Base-by-base conservation (phyloP, 2,329 filamentous ascomycete genomes). In the Sclerotiophoma versabilis region DNA sequence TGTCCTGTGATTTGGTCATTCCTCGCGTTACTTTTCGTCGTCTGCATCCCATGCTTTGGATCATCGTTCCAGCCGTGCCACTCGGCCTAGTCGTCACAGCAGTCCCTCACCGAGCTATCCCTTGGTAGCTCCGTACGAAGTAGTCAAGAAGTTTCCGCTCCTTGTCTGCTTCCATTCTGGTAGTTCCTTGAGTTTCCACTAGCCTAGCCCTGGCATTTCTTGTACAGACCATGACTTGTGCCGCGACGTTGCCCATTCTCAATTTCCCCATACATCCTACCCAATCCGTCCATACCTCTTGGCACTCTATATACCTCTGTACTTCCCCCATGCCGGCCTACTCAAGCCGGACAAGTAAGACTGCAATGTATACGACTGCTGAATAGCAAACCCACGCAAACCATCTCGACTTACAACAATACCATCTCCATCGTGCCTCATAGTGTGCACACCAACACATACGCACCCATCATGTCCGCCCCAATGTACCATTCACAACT, bases 11-110 rank as follows among this genome's bases (percentile, higher is more conserved):
- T 74, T 74, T 64, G 69, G 48, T 64, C 66, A 63, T 59, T 59
- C 45, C 59, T 65, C 64, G 61, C 61, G 56, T 71, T 71, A 66
- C 65, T 74, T 70, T 70, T 72, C 67, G 63, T 66, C 55, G 64
- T 63, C 64, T 71, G 64, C 66, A 62, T 67, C 60, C 64, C 62
- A 63, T 69, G 60, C 66, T 64, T 57, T 64, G 51, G 66, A 62
- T 69, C 64, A 72, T 73, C 66, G 66, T 71, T 71, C 71, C 68
- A 75, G 68, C 72, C 71, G 72, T 75, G 72, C 69, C 70, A 71
- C 70, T 71, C 64, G 29, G 45, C 34, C 68, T 67, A 62, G 60
- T 69, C 62, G 69, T 73, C 65, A 68, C 70, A 66, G 67, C 41
- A 42, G 67, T 73, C 70, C 68, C 71, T 72, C 66, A 66, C 61